phyloP scores from a whole-genome alignment of 495 filamentous ascomycete genomes.

The Corynascus novoguineensis region DNA sequence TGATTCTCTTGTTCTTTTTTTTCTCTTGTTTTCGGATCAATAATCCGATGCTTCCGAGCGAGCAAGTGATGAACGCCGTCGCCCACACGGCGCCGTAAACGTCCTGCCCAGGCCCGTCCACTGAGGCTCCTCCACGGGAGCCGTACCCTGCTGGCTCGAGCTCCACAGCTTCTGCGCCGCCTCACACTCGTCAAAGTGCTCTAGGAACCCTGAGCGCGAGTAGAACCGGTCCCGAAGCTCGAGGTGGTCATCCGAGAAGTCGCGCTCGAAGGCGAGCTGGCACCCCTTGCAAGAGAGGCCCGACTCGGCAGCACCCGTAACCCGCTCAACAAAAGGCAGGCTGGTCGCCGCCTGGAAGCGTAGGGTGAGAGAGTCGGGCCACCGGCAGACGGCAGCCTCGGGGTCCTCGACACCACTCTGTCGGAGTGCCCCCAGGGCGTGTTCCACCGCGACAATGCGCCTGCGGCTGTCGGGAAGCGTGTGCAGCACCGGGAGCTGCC shows the following conservation, averaged over 20 bases:
- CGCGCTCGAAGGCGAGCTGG: constrained; percentile 5
- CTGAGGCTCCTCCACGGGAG: background rate
- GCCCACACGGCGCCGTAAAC: constrained; percentile 4
- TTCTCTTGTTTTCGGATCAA: background rate
- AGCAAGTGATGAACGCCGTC: background rate
- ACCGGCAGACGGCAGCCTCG: background rate
- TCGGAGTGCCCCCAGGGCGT: background rate
- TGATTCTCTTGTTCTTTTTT: background rate
- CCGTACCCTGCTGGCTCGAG: background rate
- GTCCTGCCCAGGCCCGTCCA: constrained; percentile 8
- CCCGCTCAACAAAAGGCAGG: constrained; percentile 7
- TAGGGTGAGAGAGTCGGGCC: constrained; percentile 10
- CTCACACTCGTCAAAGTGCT: constrained; percentile 6
- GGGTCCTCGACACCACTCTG: background rate
- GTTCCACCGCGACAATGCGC: constrained; percentile 4
- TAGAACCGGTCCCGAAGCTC: constrained; percentile 7
- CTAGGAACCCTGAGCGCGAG: background rate
- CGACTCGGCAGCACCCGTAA: background rate
- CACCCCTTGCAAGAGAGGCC: constrained; percentile 14
- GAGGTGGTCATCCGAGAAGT: constrained; percentile 11
- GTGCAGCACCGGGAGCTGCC: constrained; percentile 4
- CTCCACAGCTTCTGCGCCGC: constrained; percentile 4
- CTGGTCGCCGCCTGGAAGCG: constrained; percentile 11
- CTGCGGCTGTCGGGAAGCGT: constrained; percentile 9
- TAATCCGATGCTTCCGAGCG: background rate